These are phyloP conservation scores for Fragilaria radians DNA, from an alignment of 108 stramenopile genomes.

Conservation along the genomic window DNA sequence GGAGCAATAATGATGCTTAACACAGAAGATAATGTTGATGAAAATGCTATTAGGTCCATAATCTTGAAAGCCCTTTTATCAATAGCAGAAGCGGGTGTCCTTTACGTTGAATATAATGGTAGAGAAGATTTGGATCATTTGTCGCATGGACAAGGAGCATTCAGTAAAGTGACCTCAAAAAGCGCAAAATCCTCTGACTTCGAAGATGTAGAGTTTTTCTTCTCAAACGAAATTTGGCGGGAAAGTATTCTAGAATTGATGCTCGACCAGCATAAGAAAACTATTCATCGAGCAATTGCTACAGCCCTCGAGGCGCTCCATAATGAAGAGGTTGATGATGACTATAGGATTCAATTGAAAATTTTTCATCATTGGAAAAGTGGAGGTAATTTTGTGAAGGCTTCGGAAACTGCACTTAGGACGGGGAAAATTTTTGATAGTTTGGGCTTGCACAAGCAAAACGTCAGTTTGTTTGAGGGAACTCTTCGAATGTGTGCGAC, in stretches of 20 bases:
- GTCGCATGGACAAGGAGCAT: neutral
- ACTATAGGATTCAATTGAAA: slow-evolving; percentile 2
- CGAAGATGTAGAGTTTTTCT: neutral
- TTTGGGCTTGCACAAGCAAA: slow-evolving; percentile 14
- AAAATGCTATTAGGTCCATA: neutral
- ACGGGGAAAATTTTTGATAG: slow-evolving; percentile 25
- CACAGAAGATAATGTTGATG: neutral
- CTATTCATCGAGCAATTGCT: slow-evolving; percentile 49
- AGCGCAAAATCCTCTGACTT: neutral
- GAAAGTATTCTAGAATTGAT: slow-evolving; percentile 40
- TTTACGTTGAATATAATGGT: neutral
- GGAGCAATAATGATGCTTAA: slow-evolving; percentile 9
- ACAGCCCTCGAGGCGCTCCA: neutral
- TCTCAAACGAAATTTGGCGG: slow-evolving; percentile 48
- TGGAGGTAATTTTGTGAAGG: slow-evolving; percentile 38
- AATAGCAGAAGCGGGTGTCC: neutral
- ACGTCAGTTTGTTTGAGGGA: slow-evolving; percentile 7
- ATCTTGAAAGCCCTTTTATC: neutral
- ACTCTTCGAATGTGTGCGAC: neutral
- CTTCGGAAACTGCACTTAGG: slow-evolving; percentile 34
- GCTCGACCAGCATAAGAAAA: slow-evolving; percentile 41
- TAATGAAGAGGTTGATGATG: neutral
- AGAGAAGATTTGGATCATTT: neutral
- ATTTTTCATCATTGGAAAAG: slow-evolving; percentile 54
- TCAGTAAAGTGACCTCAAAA: neutral